Evolutionary conservation across 2,329 filamentous ascomycete genomes (phyloP), one percentile per base, ranked within the genome.

Genomic region (Paecilomyces sp.): DNA sequence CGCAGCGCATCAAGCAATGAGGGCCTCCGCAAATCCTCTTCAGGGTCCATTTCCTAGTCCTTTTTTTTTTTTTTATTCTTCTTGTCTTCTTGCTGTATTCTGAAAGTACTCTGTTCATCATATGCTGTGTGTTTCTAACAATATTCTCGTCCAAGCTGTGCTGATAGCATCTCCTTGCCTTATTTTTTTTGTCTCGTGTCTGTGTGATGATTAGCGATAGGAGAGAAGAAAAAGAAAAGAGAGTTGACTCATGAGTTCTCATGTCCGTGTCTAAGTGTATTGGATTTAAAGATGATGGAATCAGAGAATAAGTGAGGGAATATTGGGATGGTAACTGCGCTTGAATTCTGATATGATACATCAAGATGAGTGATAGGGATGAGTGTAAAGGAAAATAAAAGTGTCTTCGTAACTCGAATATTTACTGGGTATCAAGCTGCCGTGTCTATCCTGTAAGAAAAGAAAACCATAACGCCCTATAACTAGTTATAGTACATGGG

Each of bases 191-290:
- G 57, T 63, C 31, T 59, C 50, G 58, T 28, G 57, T 41, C 33
- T 34, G 30, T 59, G 13, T 59, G 15, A 55, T 60, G 58, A 56
- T n/a, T 25, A 34, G 63, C 61, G 63, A 64, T 65, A 59, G 24
- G n/a, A 51, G 61, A 57, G 55, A 55, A 47, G 56, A 8, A 36
- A 54, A 55, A 25, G 28, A 47, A 55, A 47, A 47, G 41, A 47
- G 41, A 8, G n/a, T 47, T 47, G 22, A 18, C 41, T 47, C 6
- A 47, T 47, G 41, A 47, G n/a, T 47, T 18, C 18, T 47, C 18
- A 15, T 22, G n/a, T 47, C 41, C 8, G 41, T 47, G 31, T 12
- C 31, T 33, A 33, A 33, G 2, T 3, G 11, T 1, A 47, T 9
- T 7, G 41, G 3, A 47, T 47, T 18, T n/a, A 15, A 8, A 47